Base-by-base conservation (phyloP, 164 flowering plant genomes). In the Sextonia rubra region DNA sequence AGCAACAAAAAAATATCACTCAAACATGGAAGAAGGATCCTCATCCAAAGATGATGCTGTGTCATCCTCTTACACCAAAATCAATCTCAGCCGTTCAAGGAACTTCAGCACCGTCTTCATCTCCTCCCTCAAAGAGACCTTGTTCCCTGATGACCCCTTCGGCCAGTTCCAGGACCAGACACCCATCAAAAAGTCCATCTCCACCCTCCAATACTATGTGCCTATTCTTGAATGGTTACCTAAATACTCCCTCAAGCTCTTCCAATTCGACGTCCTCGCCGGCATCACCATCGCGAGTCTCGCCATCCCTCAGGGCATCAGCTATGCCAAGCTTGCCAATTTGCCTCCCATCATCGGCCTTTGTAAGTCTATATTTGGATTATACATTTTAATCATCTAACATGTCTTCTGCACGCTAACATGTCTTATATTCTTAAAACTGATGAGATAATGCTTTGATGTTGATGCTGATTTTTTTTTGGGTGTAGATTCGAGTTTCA, bases 111-210 rank as follows among this genome's bases (percentile, higher is more conserved):
- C 72, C 3, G 75, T 70, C 1, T 70, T 91, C 11, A 83, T 77
- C 70, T 82, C 88, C 3, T 75, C 79, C 37, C 52, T 80, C 48
- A 87, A 85, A 48, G 94, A 91, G 60, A 86, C 91, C 0, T 80
- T 91, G 60, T 85, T 90, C 76, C 94, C 97, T 2, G 97, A 91
- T 23, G 97, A 91, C 52, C 97, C 97, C 0, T 90, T 91, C 70
- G 69, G 74, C 4, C 77, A 81, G 24, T 79, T 90, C 63, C 71
- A 68, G 25, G 60, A 78, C 2, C 80, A 85, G 14, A 74, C 77
- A 0, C 55, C 55, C 1, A 23, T 62, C 1, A 23, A 24, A 12
- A 20, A 32, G 24, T 32, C 24, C 65, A 60, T 0, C 72, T 73
- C 1, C 47, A 22, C 15, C 20, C 26, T 66, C 74, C 61, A 49